Evolutionary conservation across 164 flowering plant species (phyloP).

Genomic region (Nymphaea thermarum): DNA sequence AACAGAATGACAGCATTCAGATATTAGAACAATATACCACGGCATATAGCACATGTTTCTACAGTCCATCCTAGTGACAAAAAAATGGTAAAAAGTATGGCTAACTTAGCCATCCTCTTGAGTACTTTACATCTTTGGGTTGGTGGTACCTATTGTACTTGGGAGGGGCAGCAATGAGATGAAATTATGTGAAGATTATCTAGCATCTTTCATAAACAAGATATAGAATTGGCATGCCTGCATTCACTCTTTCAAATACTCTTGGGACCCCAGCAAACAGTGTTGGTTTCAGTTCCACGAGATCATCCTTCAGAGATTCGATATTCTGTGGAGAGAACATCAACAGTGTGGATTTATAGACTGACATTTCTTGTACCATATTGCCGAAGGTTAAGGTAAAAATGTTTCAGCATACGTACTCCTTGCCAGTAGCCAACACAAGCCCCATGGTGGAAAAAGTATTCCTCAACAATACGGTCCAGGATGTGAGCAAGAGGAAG

Average conservation of each 20-base stretch:
- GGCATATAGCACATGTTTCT: not conserved
- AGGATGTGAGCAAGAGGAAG: constrained; percentile 96
- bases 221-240: constrained; percentile 36
- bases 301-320: constrained; percentile 62
- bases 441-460: constrained; percentile 83
- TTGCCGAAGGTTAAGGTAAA: too few species aligned
- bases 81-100: too few species aligned
- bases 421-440: constrained; percentile 96
- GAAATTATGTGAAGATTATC: not conserved
- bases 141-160: too few species aligned
- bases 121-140: too few species aligned
- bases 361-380: too few species aligned
- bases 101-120: too few species aligned
- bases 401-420: constrained; percentile 29
- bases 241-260: constrained; percentile 80
- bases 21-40: too few species aligned
- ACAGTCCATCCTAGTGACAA: not conserved
- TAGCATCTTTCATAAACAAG: not conserved
- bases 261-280: constrained; percentile 88
- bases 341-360: too few species aligned
- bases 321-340: constrained; percentile 36
- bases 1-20: not conserved
- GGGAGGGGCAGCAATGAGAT: not conserved
- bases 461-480: constrained; percentile 89
- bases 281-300: constrained; percentile 88